Evolutionary conservation across 352 stramenopile genomes (phyloP).

Genomic region (Thraustochytrium sp.): DNA sequence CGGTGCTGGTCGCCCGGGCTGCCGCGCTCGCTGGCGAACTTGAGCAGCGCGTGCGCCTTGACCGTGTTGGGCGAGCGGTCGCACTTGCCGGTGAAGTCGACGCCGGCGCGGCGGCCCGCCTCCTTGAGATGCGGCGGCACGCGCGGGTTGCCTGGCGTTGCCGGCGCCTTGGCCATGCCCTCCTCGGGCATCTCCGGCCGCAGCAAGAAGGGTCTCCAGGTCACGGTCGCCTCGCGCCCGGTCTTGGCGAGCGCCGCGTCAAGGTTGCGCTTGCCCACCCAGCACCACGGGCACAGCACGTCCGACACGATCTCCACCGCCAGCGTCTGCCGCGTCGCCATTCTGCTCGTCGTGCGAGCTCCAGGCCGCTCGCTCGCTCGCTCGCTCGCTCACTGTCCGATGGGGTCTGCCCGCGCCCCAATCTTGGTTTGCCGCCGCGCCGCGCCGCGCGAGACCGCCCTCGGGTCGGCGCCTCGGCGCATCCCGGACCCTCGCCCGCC

Average conservation of each 20-base stretch:
- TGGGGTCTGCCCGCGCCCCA: too few relatives aligned
- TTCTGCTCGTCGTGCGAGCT: background rate
- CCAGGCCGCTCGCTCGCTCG: too few relatives aligned
- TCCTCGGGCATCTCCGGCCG: background rate
- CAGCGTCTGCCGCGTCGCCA: background rate
- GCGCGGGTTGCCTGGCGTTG: background rate
- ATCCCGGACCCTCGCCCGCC: too few relatives aligned
- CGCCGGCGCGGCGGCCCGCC: background rate
- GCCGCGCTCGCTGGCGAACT: background rate
- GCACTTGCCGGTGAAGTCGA: slow-evolving; percentile 16
- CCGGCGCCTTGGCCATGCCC: background rate
- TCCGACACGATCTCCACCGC: background rate
- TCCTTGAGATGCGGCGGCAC: background rate
- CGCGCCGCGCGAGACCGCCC: too few relatives aligned
- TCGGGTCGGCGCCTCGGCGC: too few relatives aligned
- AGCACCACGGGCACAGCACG: slow-evolving; percentile 6
- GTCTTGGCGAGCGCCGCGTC: background rate
- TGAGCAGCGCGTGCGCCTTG: background rate
- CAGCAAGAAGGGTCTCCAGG: background rate
- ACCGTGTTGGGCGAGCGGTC: background rate
- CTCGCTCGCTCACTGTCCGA: too few relatives aligned
- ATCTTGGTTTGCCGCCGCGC: too few relatives aligned
- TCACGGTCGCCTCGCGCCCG: background rate
- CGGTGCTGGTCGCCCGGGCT: background rate
- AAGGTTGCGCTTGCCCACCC: slow-evolving; percentile 17